Conservation (phyloP, 208 protist species). For the Leishmania tropica region DNA sequence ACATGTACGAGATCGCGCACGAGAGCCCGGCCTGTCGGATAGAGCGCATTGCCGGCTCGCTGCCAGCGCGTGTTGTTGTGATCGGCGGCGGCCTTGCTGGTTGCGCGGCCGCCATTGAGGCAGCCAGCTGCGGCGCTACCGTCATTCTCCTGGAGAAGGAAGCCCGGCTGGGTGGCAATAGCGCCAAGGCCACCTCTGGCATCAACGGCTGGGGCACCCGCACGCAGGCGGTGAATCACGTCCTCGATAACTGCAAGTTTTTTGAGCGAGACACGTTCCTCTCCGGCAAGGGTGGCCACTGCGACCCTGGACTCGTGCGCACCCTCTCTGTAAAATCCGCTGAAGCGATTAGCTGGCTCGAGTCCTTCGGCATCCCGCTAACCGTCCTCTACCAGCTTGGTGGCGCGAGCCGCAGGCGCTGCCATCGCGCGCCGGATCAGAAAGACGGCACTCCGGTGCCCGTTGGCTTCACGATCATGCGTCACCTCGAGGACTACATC, state of each 20-base stretch:
- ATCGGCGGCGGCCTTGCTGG: constrained; percentile 87
- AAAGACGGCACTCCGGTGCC: constrained; percentile 79
- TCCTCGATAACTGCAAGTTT: constrained; percentile 70
- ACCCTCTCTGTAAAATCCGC: constrained; percentile 78
- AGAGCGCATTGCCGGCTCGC: constrained; percentile 59
- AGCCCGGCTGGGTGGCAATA: constrained; percentile 92
- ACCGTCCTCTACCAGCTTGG: constrained; percentile 89
- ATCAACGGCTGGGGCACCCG: constrained; percentile 94
- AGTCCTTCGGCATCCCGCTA: constrained; percentile 84
- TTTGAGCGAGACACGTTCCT: constrained; percentile 85
- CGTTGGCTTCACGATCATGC: constrained; percentile 92
- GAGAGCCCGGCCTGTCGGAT: constrained; percentile 52
- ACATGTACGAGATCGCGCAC: constrained; percentile 75
- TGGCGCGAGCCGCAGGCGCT: constrained; percentile 85
- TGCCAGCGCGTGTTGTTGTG: constrained; percentile 78
- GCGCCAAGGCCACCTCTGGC: constrained; percentile 96
- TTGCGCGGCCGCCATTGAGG: constrained; percentile 83
- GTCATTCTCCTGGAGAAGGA: constrained; percentile 95
- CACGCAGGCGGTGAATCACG: constrained; percentile 76
- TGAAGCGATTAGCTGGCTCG: constrained; percentile 79
- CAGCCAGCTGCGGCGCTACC: constrained; percentile 73
- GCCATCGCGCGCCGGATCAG: constrained; percentile 81
- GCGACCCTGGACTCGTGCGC: constrained; percentile 80
- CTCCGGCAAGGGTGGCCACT: constrained; percentile 68
- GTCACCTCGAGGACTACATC: constrained; percentile 79